Base-by-base conservation (phyloP, 164 flowering plant species). In the Buxus sempervirens region DNA sequence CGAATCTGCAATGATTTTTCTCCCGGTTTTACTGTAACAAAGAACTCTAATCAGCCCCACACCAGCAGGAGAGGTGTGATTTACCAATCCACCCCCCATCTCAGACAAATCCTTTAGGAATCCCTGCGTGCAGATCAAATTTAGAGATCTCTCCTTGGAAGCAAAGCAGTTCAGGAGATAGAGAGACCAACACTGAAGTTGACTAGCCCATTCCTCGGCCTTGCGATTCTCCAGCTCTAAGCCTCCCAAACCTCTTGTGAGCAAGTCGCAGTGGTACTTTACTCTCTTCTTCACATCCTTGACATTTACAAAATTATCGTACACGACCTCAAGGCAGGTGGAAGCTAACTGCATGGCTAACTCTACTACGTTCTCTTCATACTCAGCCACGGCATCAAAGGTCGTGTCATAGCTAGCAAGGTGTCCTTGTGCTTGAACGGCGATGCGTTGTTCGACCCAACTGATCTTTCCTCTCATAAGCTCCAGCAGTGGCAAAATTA, bases 241-340 rank as follows among this genome's bases (percentile, higher is more conserved):
- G 45, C 98, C 98, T 70, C 99, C 99, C 99, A 96, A 93, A 45
- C 99, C 98, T 65, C 98, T 91, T 8, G 99, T 96, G n/a, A 96
- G 54, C 16, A 49, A 4, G 16, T 49, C 54, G 16, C 54, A 49
- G 19, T 49, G 54, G 16, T 49, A 49, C 10, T 2, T 49, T 2
- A 14, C 80, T 78, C 98, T 83, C 80, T 90, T 76, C 59, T 91
- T 96, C 38, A 78, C 85, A 73, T 79, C 75, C 74, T 90, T 98
- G n/a, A n/a, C n/a, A n/a, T n/a, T n/a, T 73, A 90, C 93, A 71
- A 96, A 96, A 70, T 96, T 97, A 14, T 96, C 78, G 75, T 96
- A 96, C 21, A 93, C 98, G 56, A 96, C 93, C 76, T 96, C 98
- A 54, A 93, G 76, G 0, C 97, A 91, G 58, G 97, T 87, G 89